Evolutionary conservation across 1,284 basidiomycete genomes (phyloP).

Genomic region (Rhodotorula sp.): DNA sequence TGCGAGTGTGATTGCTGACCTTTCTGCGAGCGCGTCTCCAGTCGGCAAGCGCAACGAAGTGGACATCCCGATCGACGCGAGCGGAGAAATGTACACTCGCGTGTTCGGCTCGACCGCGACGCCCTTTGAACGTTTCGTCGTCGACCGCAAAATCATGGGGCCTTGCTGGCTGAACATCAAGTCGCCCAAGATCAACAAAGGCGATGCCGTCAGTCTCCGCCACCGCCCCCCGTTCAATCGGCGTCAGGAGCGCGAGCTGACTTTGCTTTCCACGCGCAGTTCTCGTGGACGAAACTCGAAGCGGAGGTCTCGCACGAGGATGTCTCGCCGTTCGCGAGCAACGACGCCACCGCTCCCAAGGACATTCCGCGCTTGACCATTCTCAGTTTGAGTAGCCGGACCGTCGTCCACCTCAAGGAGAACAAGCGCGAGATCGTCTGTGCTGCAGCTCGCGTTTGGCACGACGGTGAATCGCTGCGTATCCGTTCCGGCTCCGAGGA

Average conservation of each 20-base stretch:
- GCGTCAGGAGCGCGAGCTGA: background rate
- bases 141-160: conserved; percentile 98
- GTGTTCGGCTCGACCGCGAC: conserved; percentile 91
- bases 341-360: conserved; percentile 68
- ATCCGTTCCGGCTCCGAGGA: conserved; percentile 1
- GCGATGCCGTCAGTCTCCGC: conserved; percentile 20
- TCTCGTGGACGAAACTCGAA: conserved; percentile 95
- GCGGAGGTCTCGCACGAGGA: conserved; percentile 73
- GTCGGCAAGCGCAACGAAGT: conserved; percentile 39
- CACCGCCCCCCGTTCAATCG: background rate
- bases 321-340: conserved; percentile 76
- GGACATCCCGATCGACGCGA: conserved; percentile 67
- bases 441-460: conserved; percentile 80
- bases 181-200: conserved; percentile 68
- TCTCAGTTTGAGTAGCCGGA: conserved; percentile 83
- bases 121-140: conserved; percentile 89
- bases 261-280: conserved; percentile 53
- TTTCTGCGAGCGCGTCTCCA: conserved; percentile 1
- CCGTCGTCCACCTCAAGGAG: conserved; percentile 88
- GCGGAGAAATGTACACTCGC: conserved; percentile 78
- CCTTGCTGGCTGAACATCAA: conserved; percentile 94
- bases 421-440: conserved; percentile 93
- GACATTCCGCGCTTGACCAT: conserved; percentile 87
- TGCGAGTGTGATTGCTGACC: too few relatives aligned
- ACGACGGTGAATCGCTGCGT: conserved; percentile 62